Evolutionary conservation across 305 asterid species (phyloP).

Genomic region (Fraxinus albicans): DNA sequence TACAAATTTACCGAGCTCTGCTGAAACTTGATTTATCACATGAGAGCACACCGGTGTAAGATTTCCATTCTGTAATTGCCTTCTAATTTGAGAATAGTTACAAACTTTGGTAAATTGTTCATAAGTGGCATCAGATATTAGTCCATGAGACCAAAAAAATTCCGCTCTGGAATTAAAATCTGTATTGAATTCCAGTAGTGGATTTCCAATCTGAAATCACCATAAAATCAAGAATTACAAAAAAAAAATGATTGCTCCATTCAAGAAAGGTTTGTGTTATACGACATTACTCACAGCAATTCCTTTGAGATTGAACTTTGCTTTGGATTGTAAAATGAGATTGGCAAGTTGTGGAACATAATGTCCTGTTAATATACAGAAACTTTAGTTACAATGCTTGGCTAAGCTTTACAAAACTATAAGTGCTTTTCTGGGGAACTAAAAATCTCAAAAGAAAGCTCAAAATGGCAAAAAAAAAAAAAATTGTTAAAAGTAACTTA

Average conservation of each 20-base stretch:
- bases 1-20: slow-evolving; percentile 41
- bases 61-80: slow-evolving; percentile 28
- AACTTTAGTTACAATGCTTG: not conserved
- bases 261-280: not conserved
- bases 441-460: not conserved
- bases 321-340: slow-evolving; percentile 40
- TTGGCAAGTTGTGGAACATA: slow-evolving; percentile 59
- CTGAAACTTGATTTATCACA: slow-evolving; percentile 35
- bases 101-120: slow-evolving; percentile 38
- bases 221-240: not conserved
- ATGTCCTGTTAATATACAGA: slow-evolving; percentile 44
- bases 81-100: slow-evolving; percentile 45
- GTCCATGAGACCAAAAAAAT: slow-evolving; percentile 54
- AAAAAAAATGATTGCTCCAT: not conserved
- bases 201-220: slow-evolving; percentile 51
- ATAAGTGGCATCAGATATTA: slow-evolving; percentile 45
- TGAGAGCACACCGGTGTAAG: slow-evolving; percentile 40
- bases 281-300: slow-evolving; percentile 51
- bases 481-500: not conserved
- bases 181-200: slow-evolving; percentile 52
- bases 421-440: not conserved
- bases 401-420: not conserved
- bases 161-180: slow-evolving; percentile 57
- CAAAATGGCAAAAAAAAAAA: not conserved
- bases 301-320: slow-evolving; percentile 65